Evolutionary conservation across 1,284 basidiomycete genomes (phyloP), one percentile per base, ranked within the genome.

Genomic region (Trametes hirsuta): DNA sequence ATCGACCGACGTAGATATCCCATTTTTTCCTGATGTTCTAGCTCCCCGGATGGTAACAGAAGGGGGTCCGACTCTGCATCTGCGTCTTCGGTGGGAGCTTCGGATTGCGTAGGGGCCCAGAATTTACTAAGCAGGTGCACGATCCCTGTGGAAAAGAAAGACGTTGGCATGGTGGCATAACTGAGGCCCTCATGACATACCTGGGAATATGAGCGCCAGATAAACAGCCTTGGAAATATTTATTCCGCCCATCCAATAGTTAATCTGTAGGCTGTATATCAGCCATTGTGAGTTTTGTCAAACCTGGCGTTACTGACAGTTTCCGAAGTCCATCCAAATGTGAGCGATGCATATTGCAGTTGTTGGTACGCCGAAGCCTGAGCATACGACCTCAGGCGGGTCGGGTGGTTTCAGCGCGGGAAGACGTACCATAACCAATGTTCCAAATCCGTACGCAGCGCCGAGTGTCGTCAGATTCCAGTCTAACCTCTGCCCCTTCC

Each of bases 391-490:
- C 68, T 86, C 87, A 67, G 82, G 11, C 6, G 30, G 2, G 8
- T 1, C 8, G 9, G 2, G 14, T 2, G 22, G 10, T 11, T 15
- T 12, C 5, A 46, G 22, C 22, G 11, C 18, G 4, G 22, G n/a
- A 40, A 6, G 6, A 24, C 81, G 64, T 61, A 88, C 91, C 69
- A 84, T 72, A 21, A 87, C 65, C 11, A 82, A 79, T 2, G 81
- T 72, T 11, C 79, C 75, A 50, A 83, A 79, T 6, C 81, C 87
- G 67, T 84, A 86, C 4, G 79, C 81, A 34, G 80, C 57, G 1
- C 83, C 89, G 30, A 91, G 59, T 11, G 84, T 74, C 0, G 82
- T 81, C 69, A 94, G 71, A 68, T 81, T 90, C 86, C 87, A 94
- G 67, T 94, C 85, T 64, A 79, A 80, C 44, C 70, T 73, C 36